Evolutionary conservation across 2,329 filamentous ascomycete species (phyloP), one percentile per base, ranked within the genome.

Genomic region (Penicillium sp.): DNA sequence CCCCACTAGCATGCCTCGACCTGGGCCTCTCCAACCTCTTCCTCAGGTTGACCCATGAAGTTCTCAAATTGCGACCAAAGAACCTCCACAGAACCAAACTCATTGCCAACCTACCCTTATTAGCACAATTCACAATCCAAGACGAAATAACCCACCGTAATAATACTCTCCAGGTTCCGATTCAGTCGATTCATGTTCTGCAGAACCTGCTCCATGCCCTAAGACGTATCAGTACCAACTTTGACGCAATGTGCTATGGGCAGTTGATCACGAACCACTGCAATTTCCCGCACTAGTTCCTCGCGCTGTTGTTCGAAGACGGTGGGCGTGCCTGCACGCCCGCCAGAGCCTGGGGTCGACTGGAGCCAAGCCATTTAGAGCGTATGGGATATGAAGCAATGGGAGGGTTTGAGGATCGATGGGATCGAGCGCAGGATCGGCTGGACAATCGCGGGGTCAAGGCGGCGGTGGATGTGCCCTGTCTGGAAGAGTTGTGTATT

Each of bases 41-140:
- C 67, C 10, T 72, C 70, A 46, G 85, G 79, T 61, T 85, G 87
- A 7, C 81, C 87, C 90, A 96, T 97, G 59, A 97, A 90, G 57
- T 85, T 87, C 72, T 98, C 93, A 64, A 98, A 97, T 62, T 95
- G 89, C 31, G 87, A 94, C 93, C 93, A 98, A 13, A 98, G 78
- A 24, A 89, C 89, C 69, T 98, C 93, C 35, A 98, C 93, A 3
- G 89, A 90, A n/a, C 87, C 85, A 71, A 98, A 96, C 64, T 98
- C 93, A 69, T 95, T 95, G 29, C 93, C 93, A 42, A 98, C 84
- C 84, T 88, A 44, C 18, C n/a, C 14, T 2, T 3, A 22, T 50
- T 35, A 54, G 40, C 38, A 38, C 8, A 7, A 10, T n/a, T 20
- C 24, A 4, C 7, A 18, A 22, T 2, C 7, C 7, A 5, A 14